Conservation (phyloP, 345 rosid species). For the Citrus maxima region DNA sequence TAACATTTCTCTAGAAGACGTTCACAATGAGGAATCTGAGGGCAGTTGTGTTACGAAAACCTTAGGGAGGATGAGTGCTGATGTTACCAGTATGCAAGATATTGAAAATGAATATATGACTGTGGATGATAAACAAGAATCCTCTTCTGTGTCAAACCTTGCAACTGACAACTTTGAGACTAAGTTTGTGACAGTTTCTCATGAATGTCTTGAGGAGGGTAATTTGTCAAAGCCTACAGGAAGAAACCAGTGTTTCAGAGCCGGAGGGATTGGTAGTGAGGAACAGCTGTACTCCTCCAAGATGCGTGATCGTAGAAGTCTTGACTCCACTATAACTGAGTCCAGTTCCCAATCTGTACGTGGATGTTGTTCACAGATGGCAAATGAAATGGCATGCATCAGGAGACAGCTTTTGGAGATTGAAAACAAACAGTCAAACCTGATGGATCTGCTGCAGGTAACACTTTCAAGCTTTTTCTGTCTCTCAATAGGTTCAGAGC, state of each 20-base stretch:
- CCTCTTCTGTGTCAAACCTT: constrained; percentile 47
- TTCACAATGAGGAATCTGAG: constrained; percentile 77
- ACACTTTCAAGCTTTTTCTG: constrained; percentile 1
- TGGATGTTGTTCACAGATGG: constrained; percentile 59
- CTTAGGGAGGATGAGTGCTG: constrained; percentile 42
- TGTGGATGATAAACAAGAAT: constrained; percentile 64
- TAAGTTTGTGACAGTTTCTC: constrained; percentile 51
- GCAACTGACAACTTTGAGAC: constrained; percentile 44
- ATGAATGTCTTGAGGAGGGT: constrained; percentile 35
- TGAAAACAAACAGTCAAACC: constrained; percentile 64
- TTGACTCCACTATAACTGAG: constrained; percentile 71
- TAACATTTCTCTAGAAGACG: constrained; percentile 31
- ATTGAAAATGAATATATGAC: constrained; percentile 49
- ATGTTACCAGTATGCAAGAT: constrained; percentile 38
- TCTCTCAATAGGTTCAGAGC: neutral
- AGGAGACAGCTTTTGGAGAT: constrained; percentile 76
- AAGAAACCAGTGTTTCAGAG: constrained; percentile 42
- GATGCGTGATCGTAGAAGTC: constrained; percentile 56
- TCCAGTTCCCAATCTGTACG: constrained; percentile 42
- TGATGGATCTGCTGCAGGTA: constrained; percentile 87
- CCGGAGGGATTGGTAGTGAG: constrained; percentile 40
- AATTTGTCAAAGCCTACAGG: constrained; percentile 35
- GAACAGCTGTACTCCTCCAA: constrained; percentile 44
- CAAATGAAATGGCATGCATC: constrained; percentile 64
- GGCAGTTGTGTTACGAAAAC: constrained; percentile 69